phyloP scores from a whole-genome alignment of 768 basidiomycete genomes.

The Termitomyces sp. region DNA sequence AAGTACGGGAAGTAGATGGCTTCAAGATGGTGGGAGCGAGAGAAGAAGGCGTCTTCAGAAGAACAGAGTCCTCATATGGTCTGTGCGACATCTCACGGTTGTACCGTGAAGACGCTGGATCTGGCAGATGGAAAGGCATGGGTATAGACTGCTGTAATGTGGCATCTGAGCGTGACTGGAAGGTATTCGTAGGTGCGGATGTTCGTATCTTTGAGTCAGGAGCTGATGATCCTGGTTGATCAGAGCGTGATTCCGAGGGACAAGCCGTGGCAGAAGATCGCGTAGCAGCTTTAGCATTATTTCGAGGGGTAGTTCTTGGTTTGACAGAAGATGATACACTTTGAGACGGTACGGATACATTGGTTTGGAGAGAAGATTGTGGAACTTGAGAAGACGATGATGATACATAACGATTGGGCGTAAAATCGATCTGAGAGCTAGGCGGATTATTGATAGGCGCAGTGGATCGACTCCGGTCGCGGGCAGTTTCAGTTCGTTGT shows the following conservation, averaged over 20 bases:
- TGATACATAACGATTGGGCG: constrained; percentile 1
- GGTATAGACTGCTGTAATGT: background rate
- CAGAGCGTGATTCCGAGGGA: background rate
- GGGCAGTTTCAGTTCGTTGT: background rate
- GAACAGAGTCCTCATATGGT: constrained; percentile 47
- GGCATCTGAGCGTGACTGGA: background rate
- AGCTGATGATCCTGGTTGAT: background rate
- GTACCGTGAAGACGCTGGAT: constrained; percentile 2
- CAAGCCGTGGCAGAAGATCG: background rate
- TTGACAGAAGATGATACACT: constrained; percentile 6
- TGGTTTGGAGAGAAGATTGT: constrained; percentile 4
- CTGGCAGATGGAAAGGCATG: constrained; percentile 4
- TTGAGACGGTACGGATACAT: constrained; percentile 8
- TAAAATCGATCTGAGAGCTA: constrained; percentile 3
- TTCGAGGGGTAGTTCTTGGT: background rate
- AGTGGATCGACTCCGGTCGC: background rate
- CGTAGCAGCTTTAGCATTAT: background rate
- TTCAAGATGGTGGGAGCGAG: constrained; percentile 48
- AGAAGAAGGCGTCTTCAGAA: constrained; percentile 63
- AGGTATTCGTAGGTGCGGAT: background rate
- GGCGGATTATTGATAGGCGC: background rate
- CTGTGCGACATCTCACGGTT: constrained; percentile 25
- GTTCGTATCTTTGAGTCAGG: background rate
- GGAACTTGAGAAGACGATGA: constrained; percentile 10
- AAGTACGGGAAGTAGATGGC: constrained; percentile 35